Base-by-base conservation (phyloP, 2,329 filamentous ascomycete genomes). In the Nakataea oryzae region DNA sequence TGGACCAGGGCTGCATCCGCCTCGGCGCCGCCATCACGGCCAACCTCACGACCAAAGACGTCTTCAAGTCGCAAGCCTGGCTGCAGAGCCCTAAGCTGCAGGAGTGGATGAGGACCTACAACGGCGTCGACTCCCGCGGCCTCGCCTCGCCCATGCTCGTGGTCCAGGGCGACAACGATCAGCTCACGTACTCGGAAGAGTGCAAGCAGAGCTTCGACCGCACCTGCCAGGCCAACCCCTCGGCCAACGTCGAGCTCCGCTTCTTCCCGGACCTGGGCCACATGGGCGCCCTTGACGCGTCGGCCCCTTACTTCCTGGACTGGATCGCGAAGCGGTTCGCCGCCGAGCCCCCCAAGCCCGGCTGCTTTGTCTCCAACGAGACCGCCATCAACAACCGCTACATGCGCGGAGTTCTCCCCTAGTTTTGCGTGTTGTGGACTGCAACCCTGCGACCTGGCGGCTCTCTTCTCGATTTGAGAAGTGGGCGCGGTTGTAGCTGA, bases 131-230 rank as follows among this genome's bases (percentile, higher is more conserved):
- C 0, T 64, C 67, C 0, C 64, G 67, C 29, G 54, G 61, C 0
- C 61, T 70, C 13, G 68, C 68, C 0, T 65, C 61, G 12, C 68
- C 68, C 0, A 59, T 70, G 54, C 62, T 70, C 4, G 65, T 70
- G 6, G 63, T 69, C 14, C 68, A 69, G 55, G 68, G 68, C 6
- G 57, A 54, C 3, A 61, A 61, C 3, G 67, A 68, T 54, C 55
- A 62, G 2, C 17, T 69, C 3, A 68, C 58, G 3, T 54, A 50
- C 14, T 3, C 34, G 3, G 47, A 60, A 8, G n/a, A 41, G n/a
- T 17, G 24, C 7, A n/a, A 28, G 58, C n/a, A 27, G 34, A 34
- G 41, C 24, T 60, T 60, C 21, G 32, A 60, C 41, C 27, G 27
- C 13, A 60, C 41, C 17, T 60, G 58, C 58, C 17, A n/a, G 34